phyloP scores from a whole-genome alignment of 2,329 filamentous ascomycete genomes.

The Zymoseptoria crescenta region DNA sequence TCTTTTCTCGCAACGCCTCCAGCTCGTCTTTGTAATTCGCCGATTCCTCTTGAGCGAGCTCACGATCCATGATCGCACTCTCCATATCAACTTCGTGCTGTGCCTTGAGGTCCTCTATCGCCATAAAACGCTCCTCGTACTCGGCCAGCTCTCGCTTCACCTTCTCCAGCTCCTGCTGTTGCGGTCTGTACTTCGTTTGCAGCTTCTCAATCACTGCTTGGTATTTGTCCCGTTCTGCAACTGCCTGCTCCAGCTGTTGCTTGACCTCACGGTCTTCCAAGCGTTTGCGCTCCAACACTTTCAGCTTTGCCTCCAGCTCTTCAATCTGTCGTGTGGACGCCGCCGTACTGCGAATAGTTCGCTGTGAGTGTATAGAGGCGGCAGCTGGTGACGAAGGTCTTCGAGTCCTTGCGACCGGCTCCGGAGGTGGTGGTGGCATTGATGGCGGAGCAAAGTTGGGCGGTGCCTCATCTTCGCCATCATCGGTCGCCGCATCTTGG shows the following conservation, averaged over 20 bases:
- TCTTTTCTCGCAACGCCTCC: slow-evolving; percentile 63
- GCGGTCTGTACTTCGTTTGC: slow-evolving; percentile 78
- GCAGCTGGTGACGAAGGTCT: slow-evolving; percentile 27
- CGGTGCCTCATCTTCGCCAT: slow-evolving; percentile 19
- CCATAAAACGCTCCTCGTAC: slow-evolving; percentile 59
- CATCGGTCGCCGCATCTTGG: slow-evolving; percentile 14
- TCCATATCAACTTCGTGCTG: slow-evolving; percentile 82
- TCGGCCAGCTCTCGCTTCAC: slow-evolving; percentile 73
- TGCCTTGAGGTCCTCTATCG: slow-evolving; percentile 65
- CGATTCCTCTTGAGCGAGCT: slow-evolving; percentile 92
- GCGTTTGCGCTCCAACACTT: slow-evolving; percentile 79
- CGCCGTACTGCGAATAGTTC: slow-evolving; percentile 38
- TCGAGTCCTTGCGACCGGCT: slow-evolving; percentile 19
- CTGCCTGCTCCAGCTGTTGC: slow-evolving; percentile 66
- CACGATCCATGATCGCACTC: slow-evolving; percentile 78
- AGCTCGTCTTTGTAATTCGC: slow-evolving; percentile 76
- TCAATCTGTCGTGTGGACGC: slow-evolving; percentile 64
- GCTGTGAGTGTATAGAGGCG: slow-evolving; percentile 25
- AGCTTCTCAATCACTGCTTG: slow-evolving; percentile 84
- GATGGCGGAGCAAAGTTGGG: slow-evolving; percentile 28
- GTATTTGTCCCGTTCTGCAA: slow-evolving; percentile 69
- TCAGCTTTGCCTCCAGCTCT: slow-evolving; percentile 79
- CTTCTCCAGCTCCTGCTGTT: slow-evolving; percentile 70
- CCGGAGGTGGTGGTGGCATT: slow-evolving; percentile 16
- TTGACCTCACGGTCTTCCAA: slow-evolving; percentile 78